Conservation (phyloP, 148 eudicot genomes). For the Rhododendron ferrugineum region DNA sequence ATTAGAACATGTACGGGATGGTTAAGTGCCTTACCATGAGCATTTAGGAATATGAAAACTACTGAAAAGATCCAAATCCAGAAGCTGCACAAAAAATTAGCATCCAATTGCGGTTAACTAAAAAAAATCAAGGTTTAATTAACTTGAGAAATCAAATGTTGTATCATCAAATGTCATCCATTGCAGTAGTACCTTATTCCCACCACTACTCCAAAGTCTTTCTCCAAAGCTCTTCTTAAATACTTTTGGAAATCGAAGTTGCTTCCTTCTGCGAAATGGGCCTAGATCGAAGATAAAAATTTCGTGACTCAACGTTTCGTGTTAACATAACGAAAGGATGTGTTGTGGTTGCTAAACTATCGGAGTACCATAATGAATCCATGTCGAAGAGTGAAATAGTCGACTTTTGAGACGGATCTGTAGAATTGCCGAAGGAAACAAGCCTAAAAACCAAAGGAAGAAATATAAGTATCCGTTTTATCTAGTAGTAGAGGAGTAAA, state of each 20-base stretch:
- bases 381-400: slow-evolving; percentile 44
- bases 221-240: slow-evolving; percentile 32
- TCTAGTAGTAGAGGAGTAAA: neutral
- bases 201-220: slow-evolving; percentile 34
- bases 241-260: slow-evolving; percentile 39
- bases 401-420: slow-evolving; percentile 33
- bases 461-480: neutral
- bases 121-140: neutral
- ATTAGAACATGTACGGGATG: neutral
- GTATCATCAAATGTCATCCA: neutral
- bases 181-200: slow-evolving; percentile 29
- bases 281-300: slow-evolving; percentile 18
- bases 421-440: slow-evolving; percentile 35
- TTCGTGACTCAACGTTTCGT: neutral
- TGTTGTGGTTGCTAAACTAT: neutral
- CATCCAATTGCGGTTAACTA: neutral
- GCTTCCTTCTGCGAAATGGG: slow-evolving; percentile 38
- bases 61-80: slow-evolving; percentile 41
- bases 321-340: neutral
- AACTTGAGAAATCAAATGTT: neutral
- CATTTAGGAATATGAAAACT: slow-evolving; percentile 44
- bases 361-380: slow-evolving; percentile 42
- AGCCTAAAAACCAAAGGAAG: slow-evolving; percentile 15
- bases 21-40: slow-evolving; percentile 23
- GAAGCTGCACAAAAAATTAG: slow-evolving; percentile 17